Evolutionary conservation across 805 yeast genomes (phyloP).

Genomic region (Ogataea ganodermae): DNA sequence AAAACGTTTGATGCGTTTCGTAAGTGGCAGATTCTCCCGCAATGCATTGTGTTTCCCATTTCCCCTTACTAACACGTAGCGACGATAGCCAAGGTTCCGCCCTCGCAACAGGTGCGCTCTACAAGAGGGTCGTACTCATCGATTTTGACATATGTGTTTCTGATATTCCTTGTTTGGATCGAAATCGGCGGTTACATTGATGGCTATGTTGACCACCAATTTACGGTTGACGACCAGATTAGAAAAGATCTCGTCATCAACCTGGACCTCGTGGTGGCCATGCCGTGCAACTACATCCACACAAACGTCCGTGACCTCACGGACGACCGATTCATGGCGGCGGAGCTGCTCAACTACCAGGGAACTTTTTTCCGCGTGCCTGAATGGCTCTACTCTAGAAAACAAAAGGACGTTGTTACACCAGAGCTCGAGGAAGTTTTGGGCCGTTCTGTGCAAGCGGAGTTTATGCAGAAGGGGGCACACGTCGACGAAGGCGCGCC

Average conservation of each 20-base stretch:
- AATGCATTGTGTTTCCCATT: neutral
- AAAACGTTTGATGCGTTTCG: conserved; percentile 73
- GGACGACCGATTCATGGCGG: conserved; percentile 74
- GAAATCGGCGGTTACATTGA: conserved; percentile 85
- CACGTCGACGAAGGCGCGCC: conserved; percentile 56
- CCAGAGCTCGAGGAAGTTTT: conserved; percentile 70
- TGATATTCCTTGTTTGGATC: conserved; percentile 74
- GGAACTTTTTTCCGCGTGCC: conserved; percentile 64
- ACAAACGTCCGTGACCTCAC: conserved; percentile 79
- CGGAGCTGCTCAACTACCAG: conserved; percentile 71
- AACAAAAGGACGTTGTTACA: conserved; percentile 46
- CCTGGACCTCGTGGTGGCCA: conserved; percentile 75
- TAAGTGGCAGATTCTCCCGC: conserved; percentile 35
- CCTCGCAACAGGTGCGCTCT: conserved; percentile 72
- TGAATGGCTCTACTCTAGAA: conserved; percentile 40
- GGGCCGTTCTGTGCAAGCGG: conserved; percentile 66
- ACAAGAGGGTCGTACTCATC: conserved; percentile 78
- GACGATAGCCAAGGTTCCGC: conserved; percentile 61
- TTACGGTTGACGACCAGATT: conserved; percentile 66
- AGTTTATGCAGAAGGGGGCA: conserved; percentile 49
- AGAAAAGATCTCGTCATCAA: conserved; percentile 65
- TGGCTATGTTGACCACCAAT: conserved; percentile 77
- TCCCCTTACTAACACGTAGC: conserved; percentile 3
- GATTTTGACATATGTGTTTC: conserved; percentile 57
- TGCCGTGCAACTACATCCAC: conserved; percentile 78